Evolutionary conservation across 2,329 filamentous ascomycete species (phyloP), one percentile per base, ranked within the genome.

Genomic region (Alternaria gaisen): DNA sequence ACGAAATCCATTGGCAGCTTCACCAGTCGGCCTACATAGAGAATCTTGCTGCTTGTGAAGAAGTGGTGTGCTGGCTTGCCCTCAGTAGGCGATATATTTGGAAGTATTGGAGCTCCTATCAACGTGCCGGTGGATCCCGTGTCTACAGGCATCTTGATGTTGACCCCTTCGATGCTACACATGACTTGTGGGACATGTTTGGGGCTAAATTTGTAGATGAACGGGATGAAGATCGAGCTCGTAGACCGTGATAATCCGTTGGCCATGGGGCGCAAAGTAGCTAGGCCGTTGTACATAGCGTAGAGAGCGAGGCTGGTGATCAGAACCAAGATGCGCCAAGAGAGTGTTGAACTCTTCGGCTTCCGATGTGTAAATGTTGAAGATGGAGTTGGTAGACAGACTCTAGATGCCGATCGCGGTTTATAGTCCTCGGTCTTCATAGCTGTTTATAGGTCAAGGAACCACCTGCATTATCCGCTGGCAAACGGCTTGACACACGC

Each of bases 51-150:
- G 58, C 75, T 77, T 0, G 74, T 71, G 48, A 77, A 70, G 64
- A 72, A 78, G 30, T 76, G 67, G 43, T 76, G 71, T 36, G 71
- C 71, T 18, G 71, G 74, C 9, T 61, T 72, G 32, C 72, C 74
- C 46, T 61, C 62, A 8, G 53, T 58, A 10, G 66, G 58, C 22
- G 67, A 56, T 53, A 77, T 64, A 24, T 69, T 64, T 6, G 74
- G 71, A 2, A 78, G 69, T 26, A 75, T 66, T 1, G 74, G 70
- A 20, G 74, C 74, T 30, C 76, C 76, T 48, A 78, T 69, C 26
- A 77, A 32, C 2, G 76, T 58, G 28, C 76, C 73, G n/a, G 74
- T 78, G 5, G 73, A 77, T 0, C 76, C 76, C 2, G 74, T 78
- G 48, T 78, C 75, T 14, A 78, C 63, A 1, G 76, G 75, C 67